Base-by-base conservation (phyloP, 1,284 basidiomycete species). In the Boletellus deceptivus region DNA sequence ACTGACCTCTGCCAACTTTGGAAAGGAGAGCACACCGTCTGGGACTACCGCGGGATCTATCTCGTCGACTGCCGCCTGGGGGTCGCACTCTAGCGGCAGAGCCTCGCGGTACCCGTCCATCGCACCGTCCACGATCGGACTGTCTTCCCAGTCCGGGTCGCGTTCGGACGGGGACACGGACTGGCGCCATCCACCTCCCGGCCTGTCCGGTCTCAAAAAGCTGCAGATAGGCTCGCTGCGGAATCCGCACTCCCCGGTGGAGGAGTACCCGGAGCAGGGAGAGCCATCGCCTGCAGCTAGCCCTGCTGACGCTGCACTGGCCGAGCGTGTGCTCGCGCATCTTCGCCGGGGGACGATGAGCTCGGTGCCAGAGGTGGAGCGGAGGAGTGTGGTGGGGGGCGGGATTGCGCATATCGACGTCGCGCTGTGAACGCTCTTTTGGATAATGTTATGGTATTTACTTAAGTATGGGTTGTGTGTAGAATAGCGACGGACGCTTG, bases 331-430 rank as follows among this genome's bases (percentile, higher is more conserved):
- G 4, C 29, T 11, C 11, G 64, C 68, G 8, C 63, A 22, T 25
- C 55, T 69, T 35, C 61, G 61, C 10, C 37, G 54, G 33, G 52
- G 48, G 38, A 64, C 56, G 22, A 18, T 11, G 2, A 34, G 52
- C 36, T 64, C 50, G 4, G 18, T 56, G 1, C 53, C 64, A 6
- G 64, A 69, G 51, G 52, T 70, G 5, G 59, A 68, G 52, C 44
- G 42, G 34, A 52, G 61, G 40, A 14, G 31, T 1, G 53, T 69
- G 29, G 29, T 47, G 48, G 59, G 60, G 41, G 46, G 58, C 7
- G 63, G 56, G 34, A 60, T 66, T 50, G 68, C 55, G 17, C 42
- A n/a, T 33, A 70, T 70, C 16, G 68, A 68, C 3, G 54, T 70
- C 7, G 27, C 41, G 1, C 33, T 67, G 16, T 69, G 34, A 59